Base-by-base conservation (phyloP, 1,284 basidiomycete genomes). In the Waitea zeae region DNA sequence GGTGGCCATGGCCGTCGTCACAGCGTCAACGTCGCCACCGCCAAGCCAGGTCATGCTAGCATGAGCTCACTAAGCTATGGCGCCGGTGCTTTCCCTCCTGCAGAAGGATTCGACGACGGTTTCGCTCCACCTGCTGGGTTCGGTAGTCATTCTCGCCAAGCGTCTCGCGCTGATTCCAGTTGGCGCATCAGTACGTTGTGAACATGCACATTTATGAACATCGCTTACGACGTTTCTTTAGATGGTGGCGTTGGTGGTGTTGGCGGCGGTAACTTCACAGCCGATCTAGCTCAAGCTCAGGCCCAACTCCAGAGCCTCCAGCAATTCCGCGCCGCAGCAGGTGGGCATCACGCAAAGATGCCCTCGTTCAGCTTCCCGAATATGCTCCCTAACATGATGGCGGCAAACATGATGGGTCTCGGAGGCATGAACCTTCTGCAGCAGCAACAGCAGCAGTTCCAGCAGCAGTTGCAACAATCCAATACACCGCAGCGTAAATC, bases 321-420 rank as follows among this genome's bases (percentile, higher is more conserved):
- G 49, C 90, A 96, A 50, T 98, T 97, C 68, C 82, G 95, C 44
- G 89, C 88, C 22, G 88, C 88, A 2, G 82, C 89, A 11, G 90
- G 88, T 36, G 86, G 87, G 12, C 88, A 95, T 42, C 93, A 97
- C 54, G 77, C 87, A 49, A 93, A 95, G 64, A 90, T 93, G 70
- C 73, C 88, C 11, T 98, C 95, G 1, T 96, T 97, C 62, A 88
- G 86, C 48, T 90, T 95, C 66, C 90, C 89, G 12, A 92, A 93
- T 51, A 92, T 92, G 86, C 61, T 92, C 15, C 88, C 88, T 3
- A 90, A 92, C 50, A 80, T 88, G 72, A 86, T 87, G 76, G 88
- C 82, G 3, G 89, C 87, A 14, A 92, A 87, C 46, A 89, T 90
- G 70, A 84, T 92, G 72, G 81, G 88, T 26, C 67, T 90, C 24